Evolutionary conservation across 2,329 filamentous ascomycete genomes (phyloP).

Genomic region (Orbilia ellipsospora): DNA sequence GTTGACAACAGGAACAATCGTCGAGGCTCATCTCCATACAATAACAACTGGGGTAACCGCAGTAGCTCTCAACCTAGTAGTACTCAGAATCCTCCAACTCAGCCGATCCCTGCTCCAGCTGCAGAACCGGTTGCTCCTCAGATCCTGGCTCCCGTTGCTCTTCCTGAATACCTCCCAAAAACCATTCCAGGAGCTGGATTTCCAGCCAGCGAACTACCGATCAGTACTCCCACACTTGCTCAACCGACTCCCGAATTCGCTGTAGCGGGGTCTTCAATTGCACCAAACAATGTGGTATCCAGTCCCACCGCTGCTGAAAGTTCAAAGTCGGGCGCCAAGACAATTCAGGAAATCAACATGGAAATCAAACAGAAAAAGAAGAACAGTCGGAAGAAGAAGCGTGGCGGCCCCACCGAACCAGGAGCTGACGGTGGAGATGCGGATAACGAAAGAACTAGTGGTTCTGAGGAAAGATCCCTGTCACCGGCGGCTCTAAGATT

Average conservation of each 20-base stretch:
- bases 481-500: constrained; percentile 43
- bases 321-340: neutral
- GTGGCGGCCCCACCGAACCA: constrained; percentile 11
- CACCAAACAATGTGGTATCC: constrained; percentile 8
- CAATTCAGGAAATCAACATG: constrained; percentile 9
- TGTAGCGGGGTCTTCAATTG: neutral
- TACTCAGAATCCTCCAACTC: too few species aligned
- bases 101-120: neutral
- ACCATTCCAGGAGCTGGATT: neutral
- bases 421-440: constrained; percentile 44
- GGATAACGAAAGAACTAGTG: constrained; percentile 54
- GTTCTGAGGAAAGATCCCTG: constrained; percentile 40
- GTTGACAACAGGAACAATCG: neutral
- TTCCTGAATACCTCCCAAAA: neutral
- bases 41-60: too few species aligned
- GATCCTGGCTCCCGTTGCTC: neutral
- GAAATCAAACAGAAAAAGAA: constrained; percentile 29
- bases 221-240: neutral
- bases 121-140: neutral
- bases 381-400: constrained; percentile 20
- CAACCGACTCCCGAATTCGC: neutral
- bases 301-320: neutral
- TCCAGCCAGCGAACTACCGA: neutral
- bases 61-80: constrained; percentile 1
- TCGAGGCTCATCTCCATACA: neutral